Percentiles rank a stretch among this genome's conserved stretches.
These are phyloP conservation scores for Starmera stellimalicola DNA, from an alignment of 1,139 yeast species.

Conservation along the genomic window DNA sequence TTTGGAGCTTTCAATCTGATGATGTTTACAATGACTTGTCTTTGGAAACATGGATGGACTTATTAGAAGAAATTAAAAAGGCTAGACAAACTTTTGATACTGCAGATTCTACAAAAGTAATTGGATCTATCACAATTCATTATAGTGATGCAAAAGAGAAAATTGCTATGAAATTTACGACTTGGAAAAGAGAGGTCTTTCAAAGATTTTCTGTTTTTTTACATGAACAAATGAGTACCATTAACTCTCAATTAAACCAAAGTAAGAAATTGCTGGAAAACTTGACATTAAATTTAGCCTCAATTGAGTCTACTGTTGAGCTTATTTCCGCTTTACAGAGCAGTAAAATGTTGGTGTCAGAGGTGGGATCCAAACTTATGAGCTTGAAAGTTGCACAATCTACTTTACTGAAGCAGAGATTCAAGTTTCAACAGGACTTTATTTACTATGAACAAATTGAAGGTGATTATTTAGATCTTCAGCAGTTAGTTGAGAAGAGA, in stretches of 20 bases:
- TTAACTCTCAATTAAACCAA: conserved; percentile 20
- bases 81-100: conserved; percentile 45
- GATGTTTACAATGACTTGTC: conserved; percentile 24
- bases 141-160: conserved; percentile 47
- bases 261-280: conserved; percentile 27
- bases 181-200: conserved; percentile 44
- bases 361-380: conserved; percentile 24
- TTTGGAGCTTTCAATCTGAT: conserved; percentile 46
- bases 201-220: conserved; percentile 34
- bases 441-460: conserved; percentile 56
- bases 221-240: conserved; percentile 19
- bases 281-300: conserved; percentile 24
- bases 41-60: conserved; percentile 38
- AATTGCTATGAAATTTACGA: conserved; percentile 45
- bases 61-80: conserved; percentile 35
- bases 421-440: conserved; percentile 47
- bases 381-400: conserved; percentile 34
- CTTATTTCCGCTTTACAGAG: conserved; percentile 27
- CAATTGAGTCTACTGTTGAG: conserved; percentile 27
- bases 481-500: conserved; percentile 33
- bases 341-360: conserved; percentile 17
- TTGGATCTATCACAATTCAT: conserved; percentile 35
- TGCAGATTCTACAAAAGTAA: conserved; percentile 26
- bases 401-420: conserved; percentile 35
- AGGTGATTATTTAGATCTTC: conserved; percentile 36